Conservation (phyloP, 495 filamentous ascomycete species). For the Chlorociboria aeruginascens region DNA sequence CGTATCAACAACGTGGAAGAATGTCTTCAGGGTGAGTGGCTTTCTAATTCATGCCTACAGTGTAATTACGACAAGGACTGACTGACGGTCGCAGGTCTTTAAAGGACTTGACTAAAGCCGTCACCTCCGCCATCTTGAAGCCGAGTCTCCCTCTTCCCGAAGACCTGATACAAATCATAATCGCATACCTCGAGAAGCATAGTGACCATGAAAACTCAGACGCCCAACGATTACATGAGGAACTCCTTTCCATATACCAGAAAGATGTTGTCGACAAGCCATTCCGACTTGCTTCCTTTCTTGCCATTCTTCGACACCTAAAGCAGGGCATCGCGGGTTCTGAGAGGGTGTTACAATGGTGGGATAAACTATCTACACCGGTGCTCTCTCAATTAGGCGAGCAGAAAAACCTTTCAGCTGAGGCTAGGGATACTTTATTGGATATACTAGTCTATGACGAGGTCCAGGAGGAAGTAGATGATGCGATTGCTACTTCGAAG, state of each 20-base stretch:
- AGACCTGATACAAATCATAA: slow-evolving; percentile 42
- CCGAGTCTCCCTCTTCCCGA: slow-evolving; percentile 45
- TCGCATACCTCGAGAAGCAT: slow-evolving; percentile 49
- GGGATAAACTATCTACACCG: slow-evolving; percentile 47
- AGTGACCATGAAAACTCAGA: slow-evolving; percentile 44
- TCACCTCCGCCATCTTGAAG: slow-evolving; percentile 39
- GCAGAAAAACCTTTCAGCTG: slow-evolving; percentile 44
- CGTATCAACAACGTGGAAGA: not conserved
- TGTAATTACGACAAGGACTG: not conserved
- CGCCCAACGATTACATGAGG: slow-evolving; percentile 51
- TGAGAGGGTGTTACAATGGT: slow-evolving; percentile 48
- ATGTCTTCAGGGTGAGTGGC: slow-evolving; percentile 19
- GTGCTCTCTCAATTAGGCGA: slow-evolving; percentile 42
- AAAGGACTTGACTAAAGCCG: slow-evolving; percentile 49
- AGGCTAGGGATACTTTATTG: slow-evolving; percentile 44
- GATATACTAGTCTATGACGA: slow-evolving; percentile 45
- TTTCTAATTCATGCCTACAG: not conserved
- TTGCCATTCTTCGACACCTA: slow-evolving; percentile 45
- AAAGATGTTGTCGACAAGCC: slow-evolving; percentile 39
- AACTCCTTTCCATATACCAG: slow-evolving; percentile 48
- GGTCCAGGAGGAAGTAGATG: slow-evolving; percentile 33
- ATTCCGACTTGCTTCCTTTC: slow-evolving; percentile 46
- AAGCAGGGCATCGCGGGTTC: slow-evolving; percentile 44
- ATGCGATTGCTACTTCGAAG: slow-evolving; percentile 28
- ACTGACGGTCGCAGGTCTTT: slow-evolving; percentile 30